Base-by-base conservation (phyloP, 2,329 filamentous ascomycete genomes). In the Ophiobolus disseminans region DNA sequence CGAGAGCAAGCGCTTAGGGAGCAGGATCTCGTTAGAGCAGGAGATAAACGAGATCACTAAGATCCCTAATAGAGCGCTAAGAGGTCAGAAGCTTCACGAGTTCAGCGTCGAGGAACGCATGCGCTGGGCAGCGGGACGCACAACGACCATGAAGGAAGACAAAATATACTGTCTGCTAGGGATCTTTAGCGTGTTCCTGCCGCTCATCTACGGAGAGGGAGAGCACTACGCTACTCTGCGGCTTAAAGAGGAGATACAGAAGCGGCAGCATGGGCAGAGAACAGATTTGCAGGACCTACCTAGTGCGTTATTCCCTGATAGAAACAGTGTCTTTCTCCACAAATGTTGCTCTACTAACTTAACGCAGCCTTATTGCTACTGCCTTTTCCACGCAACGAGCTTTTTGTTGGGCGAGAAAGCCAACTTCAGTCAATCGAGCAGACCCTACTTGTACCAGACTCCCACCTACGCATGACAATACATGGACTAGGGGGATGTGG, bases 151-250 rank as follows among this genome's bases (percentile, higher is more conserved):
- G 14, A 48, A 58, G 22, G 62, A 67, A 38, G 63, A 67, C 34
- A 53, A 38, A 28, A 56, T 53, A 9, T 66, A 65, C 26, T 66
- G 55, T 36, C 45, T 67, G 25, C 51, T 60, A 13, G 63, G 64
- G 0, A 50, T 66, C 11, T 66, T 66, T 34, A 58, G 50, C 23
- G 58, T 65, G 13, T 53, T 50, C 25, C 34, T 62, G 23, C 30
- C 37, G 23, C 37, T 30, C 19, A 40, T 40, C 14, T 40, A 40
- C 19, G 25, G 25, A 40, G 59, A 63, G 50, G 57, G 59, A 17
- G 51, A 62, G 50, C 51, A 22, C 23, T 48, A 57, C 31, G 56
- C 56, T 26, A 53, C 11, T 28, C 45, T 34, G 31, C 57, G 48
- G 48, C 56, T 56, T 38, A 48, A 22, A 43, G 53, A 62, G 23